Evolutionary conservation across 345 rosid genomes (phyloP).

Genomic region (Firmiana major): DNA sequence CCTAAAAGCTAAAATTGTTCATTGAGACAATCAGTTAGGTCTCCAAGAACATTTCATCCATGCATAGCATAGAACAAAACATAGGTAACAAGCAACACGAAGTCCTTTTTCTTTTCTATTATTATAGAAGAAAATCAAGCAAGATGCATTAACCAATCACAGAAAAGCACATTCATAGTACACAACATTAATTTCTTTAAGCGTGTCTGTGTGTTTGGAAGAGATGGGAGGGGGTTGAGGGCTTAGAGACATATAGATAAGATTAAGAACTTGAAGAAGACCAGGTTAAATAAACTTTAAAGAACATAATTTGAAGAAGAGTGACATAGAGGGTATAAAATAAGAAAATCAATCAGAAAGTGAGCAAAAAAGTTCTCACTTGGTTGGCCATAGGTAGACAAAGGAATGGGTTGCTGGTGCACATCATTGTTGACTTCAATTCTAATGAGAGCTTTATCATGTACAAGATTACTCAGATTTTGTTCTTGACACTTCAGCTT

Average conservation of each 20-base stretch:
- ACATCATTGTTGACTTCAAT: conserved; percentile 42
- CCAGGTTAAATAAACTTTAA: background rate
- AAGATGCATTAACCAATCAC: background rate
- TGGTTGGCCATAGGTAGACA: conserved; percentile 40
- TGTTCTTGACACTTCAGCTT: conserved; percentile 89
- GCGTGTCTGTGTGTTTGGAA: background rate
- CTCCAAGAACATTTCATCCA: background rate
- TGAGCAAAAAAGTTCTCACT: conserved; percentile 32
- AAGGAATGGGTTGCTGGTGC: conserved; percentile 40
- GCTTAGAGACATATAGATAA: background rate
- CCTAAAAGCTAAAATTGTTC: background rate
- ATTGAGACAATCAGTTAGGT: background rate
- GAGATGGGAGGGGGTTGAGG: background rate
- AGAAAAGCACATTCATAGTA: background rate
- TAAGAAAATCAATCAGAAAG: background rate
- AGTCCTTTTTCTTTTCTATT: background rate
- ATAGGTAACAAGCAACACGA: background rate
- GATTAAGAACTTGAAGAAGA: background rate
- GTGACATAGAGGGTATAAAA: background rate
- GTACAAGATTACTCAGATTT: conserved; percentile 40
- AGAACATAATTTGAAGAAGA: background rate
- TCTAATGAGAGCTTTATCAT: conserved; percentile 50
- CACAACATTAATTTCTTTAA: background rate
- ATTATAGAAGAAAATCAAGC: background rate
- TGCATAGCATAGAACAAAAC: background rate